Conservation (phyloP, 306 rosid species). For the Acacia crassicarpa region DNA sequence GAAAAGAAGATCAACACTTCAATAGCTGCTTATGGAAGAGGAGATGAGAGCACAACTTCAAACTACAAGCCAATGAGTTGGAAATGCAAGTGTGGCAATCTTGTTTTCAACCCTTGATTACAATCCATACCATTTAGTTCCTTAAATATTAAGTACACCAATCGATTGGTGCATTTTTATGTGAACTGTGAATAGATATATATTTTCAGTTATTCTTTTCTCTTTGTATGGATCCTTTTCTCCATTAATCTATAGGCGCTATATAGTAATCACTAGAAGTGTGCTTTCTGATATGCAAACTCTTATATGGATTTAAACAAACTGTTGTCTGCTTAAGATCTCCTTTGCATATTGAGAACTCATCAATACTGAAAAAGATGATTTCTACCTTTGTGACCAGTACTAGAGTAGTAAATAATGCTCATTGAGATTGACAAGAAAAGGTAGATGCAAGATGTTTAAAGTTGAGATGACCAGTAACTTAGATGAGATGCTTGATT, state of each 20-base stretch:
- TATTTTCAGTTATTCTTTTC: conserved; percentile 11
- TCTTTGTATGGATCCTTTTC: background rate
- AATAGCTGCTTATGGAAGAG: conserved; percentile 50
- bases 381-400: background rate
- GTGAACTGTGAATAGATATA: conserved; percentile 16
- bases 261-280: background rate
- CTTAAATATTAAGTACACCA: conserved; percentile 1
- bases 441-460: background rate
- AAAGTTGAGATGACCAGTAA: background rate
- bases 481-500: background rate
- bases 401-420: background rate
- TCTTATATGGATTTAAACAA: background rate
- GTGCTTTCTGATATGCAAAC: background rate
- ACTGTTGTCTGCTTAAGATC: background rate
- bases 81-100: conserved; percentile 93
- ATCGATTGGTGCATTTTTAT: conserved; percentile 31
- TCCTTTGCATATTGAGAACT: background rate
- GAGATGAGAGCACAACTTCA: conserved; percentile 47
- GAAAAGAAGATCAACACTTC: conserved; percentile 37
- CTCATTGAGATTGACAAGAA: background rate
- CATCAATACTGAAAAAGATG: background rate
- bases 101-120: conserved; percentile 78
- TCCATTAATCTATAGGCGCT: background rate
- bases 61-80: conserved; percentile 97
- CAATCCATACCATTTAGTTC: background rate